A percentile compares a stretch with the other conserved stretches of the same genome.
Conservation (phyloP, 768 basidiomycete genomes). For the Nidularia sp. region DNA sequence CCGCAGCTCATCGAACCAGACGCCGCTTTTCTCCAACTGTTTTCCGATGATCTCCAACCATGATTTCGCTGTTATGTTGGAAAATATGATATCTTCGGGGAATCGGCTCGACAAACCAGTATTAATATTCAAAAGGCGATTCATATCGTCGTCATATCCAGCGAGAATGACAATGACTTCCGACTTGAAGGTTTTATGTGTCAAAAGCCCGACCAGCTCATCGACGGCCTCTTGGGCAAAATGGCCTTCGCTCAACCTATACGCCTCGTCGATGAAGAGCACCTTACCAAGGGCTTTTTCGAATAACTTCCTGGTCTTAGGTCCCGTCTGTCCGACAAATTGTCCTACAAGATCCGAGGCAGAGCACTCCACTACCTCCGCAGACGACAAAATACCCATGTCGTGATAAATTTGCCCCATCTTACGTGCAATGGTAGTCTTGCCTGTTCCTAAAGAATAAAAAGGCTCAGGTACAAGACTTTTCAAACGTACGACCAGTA, state of each 20-base stretch:
- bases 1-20: constrained; percentile 32
- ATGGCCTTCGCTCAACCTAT: constrained; percentile 53
- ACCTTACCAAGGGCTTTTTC: constrained; percentile 66
- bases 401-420: constrained; percentile 57
- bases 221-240: constrained; percentile 73
- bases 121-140: constrained; percentile 53
- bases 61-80: constrained; percentile 40
- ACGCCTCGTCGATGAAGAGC: constrained; percentile 71
- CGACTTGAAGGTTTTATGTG: constrained; percentile 48
- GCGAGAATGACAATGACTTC: constrained; percentile 68
- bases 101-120: constrained; percentile 66
- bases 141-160: constrained; percentile 69
- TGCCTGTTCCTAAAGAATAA: constrained; percentile 26
- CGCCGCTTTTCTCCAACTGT: constrained; percentile 39
- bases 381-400: constrained; percentile 44
- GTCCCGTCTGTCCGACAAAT: constrained; percentile 71
- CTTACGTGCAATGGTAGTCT: constrained; percentile 56
- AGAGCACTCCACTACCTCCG: constrained; percentile 63
- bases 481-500: background rate
- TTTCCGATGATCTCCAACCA: constrained; percentile 48
- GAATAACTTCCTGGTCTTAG: constrained; percentile 55
- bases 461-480: too few species aligned
- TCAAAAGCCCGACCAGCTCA: constrained; percentile 62
- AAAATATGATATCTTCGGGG: constrained; percentile 54
- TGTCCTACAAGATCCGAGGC: constrained; percentile 67